These are phyloP conservation scores for Scenedesmus sp. DNA, from an alignment of 163 green algal genomes.

Conservation along the genomic window DNA sequence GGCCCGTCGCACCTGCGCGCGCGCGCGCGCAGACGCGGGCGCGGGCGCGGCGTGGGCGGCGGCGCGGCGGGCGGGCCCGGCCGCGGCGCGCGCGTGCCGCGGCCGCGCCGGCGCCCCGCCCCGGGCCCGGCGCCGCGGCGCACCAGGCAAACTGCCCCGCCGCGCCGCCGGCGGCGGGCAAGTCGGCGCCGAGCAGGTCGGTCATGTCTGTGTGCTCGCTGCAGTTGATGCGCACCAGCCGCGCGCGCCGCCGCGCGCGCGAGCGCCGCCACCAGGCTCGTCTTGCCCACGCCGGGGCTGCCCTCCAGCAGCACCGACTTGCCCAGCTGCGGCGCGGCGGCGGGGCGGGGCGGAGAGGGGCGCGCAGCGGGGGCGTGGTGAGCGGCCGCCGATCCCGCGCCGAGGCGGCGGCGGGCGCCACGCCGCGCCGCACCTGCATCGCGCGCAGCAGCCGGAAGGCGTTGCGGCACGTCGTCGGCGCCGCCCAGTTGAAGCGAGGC, in stretches of 20 bases:
- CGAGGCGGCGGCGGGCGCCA: too few relatives aligned
- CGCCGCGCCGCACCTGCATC: conserved; percentile 73
- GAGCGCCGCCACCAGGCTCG: conserved; percentile 88
- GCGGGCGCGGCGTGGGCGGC: neutral
- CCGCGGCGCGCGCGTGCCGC: neutral
- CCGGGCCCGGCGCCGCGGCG: neutral
- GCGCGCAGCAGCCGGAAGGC: conserved; percentile 90
- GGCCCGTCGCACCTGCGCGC: conserved; percentile 73
- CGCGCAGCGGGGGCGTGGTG: neutral
- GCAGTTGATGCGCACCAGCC: conserved; percentile 95
- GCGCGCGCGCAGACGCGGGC: neutral
- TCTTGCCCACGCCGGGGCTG: conserved; percentile 97
- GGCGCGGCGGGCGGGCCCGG: neutral
- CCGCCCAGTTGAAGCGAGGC: conserved; percentile 81
- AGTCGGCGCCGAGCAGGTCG: conserved; percentile 96
- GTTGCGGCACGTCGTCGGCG: conserved; percentile 90
- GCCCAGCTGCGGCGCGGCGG: conserved; percentile 53
- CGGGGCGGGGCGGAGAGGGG: neutral
- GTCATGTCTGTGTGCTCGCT: conserved; percentile 99
- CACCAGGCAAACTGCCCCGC: conserved; percentile 90
- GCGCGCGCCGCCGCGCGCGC: conserved; percentile 60
- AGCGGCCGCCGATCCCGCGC: neutral
- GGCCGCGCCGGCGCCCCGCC: neutral
- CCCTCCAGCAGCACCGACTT: conserved; percentile 97
- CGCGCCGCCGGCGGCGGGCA: conserved; percentile 81